Evolutionary conservation across 176 grass and related monocot genomes (phyloP), one percentile per base, ranked within the genome.

Genomic region (Cymbopogon citratus): DNA sequence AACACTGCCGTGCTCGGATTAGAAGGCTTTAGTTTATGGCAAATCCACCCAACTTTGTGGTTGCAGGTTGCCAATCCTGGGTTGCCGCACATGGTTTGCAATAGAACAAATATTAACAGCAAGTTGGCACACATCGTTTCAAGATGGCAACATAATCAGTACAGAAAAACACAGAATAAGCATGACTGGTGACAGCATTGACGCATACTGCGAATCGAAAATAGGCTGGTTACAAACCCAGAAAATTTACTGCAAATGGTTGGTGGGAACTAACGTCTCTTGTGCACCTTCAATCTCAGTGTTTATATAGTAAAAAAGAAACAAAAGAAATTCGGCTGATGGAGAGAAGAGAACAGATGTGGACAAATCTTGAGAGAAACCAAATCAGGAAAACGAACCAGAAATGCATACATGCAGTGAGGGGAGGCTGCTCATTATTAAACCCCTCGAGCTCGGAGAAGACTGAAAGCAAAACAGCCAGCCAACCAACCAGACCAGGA

Each of bases 91-190:
- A 49, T 70, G 72, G 43, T 87, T 71, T 76, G 10, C 40, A 19
- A 26, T 23, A 65, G 8, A 64, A 48, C 31, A 27, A 29, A 12
- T 52, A 59, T 38, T 52, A 77, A 6, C 21, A 66, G 16, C 29
- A 78, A 72, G 66, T 79, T 66, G 74, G 40, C 80, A 24, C 83
- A 83, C 81, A 80, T 69, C 31, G 52, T 80, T 85, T 80, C 39
- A 80, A 43, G 76, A 80, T 33, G 80, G 87, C 71, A 81, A 64
- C 76, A 26, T 12, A 16, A 61, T 70, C 5, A 70, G 43, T 52
- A 34, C 0, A 12, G 26, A 63, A 36, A 48, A 23, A 12, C 54
- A n/a, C 54, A 18, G 29, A 11, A 26, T 4, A 83, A 29, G 23
- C 34, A 74, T 79, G 69, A 12, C 21, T 9, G 46, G 51, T 79